Percentiles rank a stretch among this genome's conserved stretches.
phyloP scores from a whole-genome alignment of 75 land plant species.

The Azolla pinnata region DNA sequence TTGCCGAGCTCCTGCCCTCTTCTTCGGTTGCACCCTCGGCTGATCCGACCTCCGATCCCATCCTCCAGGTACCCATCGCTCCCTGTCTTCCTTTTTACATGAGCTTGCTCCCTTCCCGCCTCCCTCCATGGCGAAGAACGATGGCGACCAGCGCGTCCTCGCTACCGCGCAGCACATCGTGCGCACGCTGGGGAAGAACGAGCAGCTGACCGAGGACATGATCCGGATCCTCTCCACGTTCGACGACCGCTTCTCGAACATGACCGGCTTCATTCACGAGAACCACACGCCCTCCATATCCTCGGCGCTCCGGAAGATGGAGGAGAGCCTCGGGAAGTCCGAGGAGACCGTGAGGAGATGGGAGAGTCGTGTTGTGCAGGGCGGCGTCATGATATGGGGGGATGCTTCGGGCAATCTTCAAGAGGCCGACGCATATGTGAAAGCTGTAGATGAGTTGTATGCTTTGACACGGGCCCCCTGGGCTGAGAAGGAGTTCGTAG shows the following conservation, averaged over 20 bases:
- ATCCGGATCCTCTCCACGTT: slow-evolving; percentile 63
- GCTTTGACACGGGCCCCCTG: slow-evolving; percentile 25
- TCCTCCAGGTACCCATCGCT: too few species aligned
- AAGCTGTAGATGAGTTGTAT: slow-evolving; percentile 24
- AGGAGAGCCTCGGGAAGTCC: not conserved
- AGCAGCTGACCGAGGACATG: slow-evolving; percentile 74
- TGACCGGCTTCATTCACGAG: not conserved
- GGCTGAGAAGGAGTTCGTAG: slow-evolving; percentile 10
- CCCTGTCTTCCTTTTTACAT: too few species aligned
- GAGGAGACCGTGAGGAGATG: not conserved
- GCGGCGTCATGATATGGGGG: not conserved
- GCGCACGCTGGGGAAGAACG: slow-evolving; percentile 53
- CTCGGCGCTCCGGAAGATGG: not conserved
- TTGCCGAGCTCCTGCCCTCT: too few species aligned
- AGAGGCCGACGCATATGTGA: slow-evolving; percentile 18
- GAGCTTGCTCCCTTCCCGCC: not conserved
- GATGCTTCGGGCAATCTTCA: not conserved
- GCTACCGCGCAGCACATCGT: slow-evolving; percentile 76
- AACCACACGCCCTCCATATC: not conserved
- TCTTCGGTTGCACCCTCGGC: too few species aligned
- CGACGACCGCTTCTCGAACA: slow-evolving; percentile 50
- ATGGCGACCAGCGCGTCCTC: slow-evolving; percentile 64
- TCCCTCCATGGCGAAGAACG: slow-evolving; percentile 33
- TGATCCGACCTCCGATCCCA: too few species aligned
- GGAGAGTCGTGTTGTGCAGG: not conserved